Conservation (phyloP, 371 early-diverging fungal species). For the Mortierella sp. region DNA sequence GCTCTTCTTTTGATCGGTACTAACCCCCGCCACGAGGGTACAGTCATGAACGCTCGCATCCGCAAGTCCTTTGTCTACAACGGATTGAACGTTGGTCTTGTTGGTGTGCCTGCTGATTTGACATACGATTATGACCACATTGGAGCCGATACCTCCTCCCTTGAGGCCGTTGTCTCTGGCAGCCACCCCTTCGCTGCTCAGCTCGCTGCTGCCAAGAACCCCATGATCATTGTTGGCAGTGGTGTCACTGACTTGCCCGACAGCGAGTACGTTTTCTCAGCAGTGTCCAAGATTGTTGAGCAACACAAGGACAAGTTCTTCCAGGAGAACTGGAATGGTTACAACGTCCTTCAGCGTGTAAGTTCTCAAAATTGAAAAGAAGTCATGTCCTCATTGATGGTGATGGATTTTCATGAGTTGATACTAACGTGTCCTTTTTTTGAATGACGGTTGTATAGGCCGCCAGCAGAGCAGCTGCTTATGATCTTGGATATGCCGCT, state of each 20-base stretch:
- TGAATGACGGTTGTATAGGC: slow-evolving; percentile 58
- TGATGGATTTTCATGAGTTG: slow-evolving; percentile 3
- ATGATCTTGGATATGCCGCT: slow-evolving; percentile 89
- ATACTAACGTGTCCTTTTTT: slow-evolving; percentile 10
- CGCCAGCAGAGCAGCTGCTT: slow-evolving; percentile 89
- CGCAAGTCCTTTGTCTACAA: slow-evolving; percentile 93
- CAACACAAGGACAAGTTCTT: slow-evolving; percentile 75
- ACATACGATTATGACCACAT: slow-evolving; percentile 94
- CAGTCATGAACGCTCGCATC: slow-evolving; percentile 95
- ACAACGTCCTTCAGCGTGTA: slow-evolving; percentile 90
- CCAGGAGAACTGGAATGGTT: slow-evolving; percentile 89
- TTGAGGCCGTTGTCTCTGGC: slow-evolving; percentile 79
- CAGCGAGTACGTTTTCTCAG: slow-evolving; percentile 73
- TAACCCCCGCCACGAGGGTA: slow-evolving; percentile 97
- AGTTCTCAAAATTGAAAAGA: slow-evolving; percentile 30
- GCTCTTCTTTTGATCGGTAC: slow-evolving; percentile 91
- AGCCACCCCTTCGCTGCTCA: slow-evolving; percentile 79
- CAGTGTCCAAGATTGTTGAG: slow-evolving; percentile 75
- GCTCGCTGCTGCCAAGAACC: slow-evolving; percentile 87
- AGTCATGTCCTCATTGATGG: neutral
- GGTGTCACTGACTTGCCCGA: slow-evolving; percentile 82
- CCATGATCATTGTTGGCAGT: slow-evolving; percentile 91
- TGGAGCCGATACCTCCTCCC: slow-evolving; percentile 73
- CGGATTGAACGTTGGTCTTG: slow-evolving; percentile 81
- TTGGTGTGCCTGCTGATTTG: slow-evolving; percentile 82